Percentiles rank a stretch among this genome's conserved stretches.
These are phyloP conservation scores for Pulveroboletus sp. DNA, from an alignment of 768 basidiomycete species.

Conservation along the genomic window DNA sequence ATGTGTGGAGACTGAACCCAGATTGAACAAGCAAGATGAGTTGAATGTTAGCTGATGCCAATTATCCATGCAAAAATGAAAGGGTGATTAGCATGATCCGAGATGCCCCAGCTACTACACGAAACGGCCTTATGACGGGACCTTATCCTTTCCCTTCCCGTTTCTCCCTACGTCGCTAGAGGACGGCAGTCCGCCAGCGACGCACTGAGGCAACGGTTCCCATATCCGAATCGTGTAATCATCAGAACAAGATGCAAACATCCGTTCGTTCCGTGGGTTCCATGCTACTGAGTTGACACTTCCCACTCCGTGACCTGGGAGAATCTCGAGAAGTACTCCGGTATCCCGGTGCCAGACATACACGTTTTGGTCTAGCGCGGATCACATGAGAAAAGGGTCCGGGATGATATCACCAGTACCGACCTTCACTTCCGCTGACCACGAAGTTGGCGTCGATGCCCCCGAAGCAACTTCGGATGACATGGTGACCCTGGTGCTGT, in stretches of 20 bases:
- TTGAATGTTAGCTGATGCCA: slow-evolving; percentile 28
- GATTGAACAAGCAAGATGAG: slow-evolving; percentile 24
- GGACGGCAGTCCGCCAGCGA: slow-evolving; percentile 18
- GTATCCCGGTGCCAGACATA: slow-evolving; percentile 95
- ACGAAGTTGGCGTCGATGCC: slow-evolving; percentile 86
- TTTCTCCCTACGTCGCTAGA: slow-evolving; percentile 25
- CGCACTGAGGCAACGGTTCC: slow-evolving; percentile 45
- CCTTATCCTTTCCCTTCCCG: slow-evolving; percentile 66
- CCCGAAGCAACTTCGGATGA: slow-evolving; percentile 93
- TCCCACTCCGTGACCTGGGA: slow-evolving; percentile 82
- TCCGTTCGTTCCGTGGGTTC: slow-evolving; percentile 83
- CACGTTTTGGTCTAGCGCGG: slow-evolving; percentile 77
- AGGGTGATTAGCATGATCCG: slow-evolving; percentile 17
- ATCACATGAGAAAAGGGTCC: slow-evolving; percentile 9
- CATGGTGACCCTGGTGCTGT: slow-evolving; percentile 76
- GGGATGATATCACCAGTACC: slow-evolving; percentile 16
- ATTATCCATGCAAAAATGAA: slow-evolving; percentile 26
- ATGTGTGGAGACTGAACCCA: slow-evolving; percentile 19
- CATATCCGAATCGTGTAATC: slow-evolving; percentile 89
- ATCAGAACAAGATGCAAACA: slow-evolving; percentile 97
- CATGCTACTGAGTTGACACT: slow-evolving; percentile 96
- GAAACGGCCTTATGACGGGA: slow-evolving; percentile 39
- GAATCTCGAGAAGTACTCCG: slow-evolving; percentile 77
- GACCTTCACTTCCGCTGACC: slow-evolving; percentile 94
- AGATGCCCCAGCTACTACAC: slow-evolving; percentile 13